Evolutionary conservation across 805 yeast species (phyloP), one percentile per base, ranked within the genome.

Genomic region (Sugiyamaella mastotermitis): DNA sequence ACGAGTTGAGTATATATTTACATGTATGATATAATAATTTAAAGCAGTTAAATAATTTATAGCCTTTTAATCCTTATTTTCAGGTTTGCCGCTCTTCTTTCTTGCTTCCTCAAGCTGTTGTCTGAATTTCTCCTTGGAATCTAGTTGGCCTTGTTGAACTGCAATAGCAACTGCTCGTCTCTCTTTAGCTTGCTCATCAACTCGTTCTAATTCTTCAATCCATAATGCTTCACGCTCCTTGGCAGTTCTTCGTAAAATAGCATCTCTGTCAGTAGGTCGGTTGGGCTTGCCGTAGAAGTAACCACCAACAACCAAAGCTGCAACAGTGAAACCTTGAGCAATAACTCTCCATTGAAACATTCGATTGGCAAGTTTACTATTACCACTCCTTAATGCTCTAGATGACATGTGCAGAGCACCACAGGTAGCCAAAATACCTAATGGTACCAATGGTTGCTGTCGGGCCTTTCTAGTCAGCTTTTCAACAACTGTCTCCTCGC

Each of bases 281-380:
- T 41, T 22, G 33, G 46, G 43, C 60, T 52, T 20, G 44, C 84
- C 87, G 58, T 74, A 84, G 42, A 72, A 66, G 49, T 69, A 68
- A 3, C 94, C 87, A 29, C 96, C 97, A 9, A 76, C 78, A 4
- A 87, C 80, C 35, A 88, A 66, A 0, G 95, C 95, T 11, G 78
- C 78, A 29, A 88, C 64, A 0, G 97, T 88, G 41, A 81, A 74
- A 3, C 83, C 85, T 62, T 88, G 97, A 50, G 86, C 70, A 0
- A 75, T 92, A 32, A 88, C 90, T 68, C 97, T 80, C 76, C 86
- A 84, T 50, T 90, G 72, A 68, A 85, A 88, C 76, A 84, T 87
- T 34, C 74, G 72, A 62, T 88, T 95, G 0, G 96, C 94, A 38
- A 76, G 76, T 31, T 68, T 65, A 45, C 78, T 72, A 49, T 85